These are phyloP conservation scores for Starmerella bacillaris DNA, from an alignment of 805 yeast species.

Conservation along the genomic window DNA sequence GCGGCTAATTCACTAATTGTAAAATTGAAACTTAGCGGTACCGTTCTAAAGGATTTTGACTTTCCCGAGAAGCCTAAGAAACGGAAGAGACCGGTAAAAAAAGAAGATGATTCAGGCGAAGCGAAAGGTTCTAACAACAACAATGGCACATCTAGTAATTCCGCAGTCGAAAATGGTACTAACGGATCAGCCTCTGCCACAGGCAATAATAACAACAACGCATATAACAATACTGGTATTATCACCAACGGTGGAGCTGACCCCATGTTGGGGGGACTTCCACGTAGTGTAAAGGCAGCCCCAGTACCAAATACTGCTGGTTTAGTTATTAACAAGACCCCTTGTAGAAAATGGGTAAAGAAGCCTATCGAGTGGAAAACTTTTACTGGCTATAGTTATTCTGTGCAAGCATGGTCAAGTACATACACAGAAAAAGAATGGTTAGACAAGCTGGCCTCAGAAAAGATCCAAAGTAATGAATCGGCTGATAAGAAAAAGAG, in stretches of 20 bases:
- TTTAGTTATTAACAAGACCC: slow-evolving; percentile 28
- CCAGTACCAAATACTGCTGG: slow-evolving; percentile 22
- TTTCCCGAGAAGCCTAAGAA: slow-evolving; percentile 7
- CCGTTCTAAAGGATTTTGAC: slow-evolving; percentile 11
- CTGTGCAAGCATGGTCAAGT: slow-evolving; percentile 27
- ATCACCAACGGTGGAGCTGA: slow-evolving; percentile 7
- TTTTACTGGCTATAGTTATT: slow-evolving; percentile 30
- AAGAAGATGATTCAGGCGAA: too few relatives aligned
- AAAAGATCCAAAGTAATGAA: not conserved
- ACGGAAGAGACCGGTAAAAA: slow-evolving; percentile 6
- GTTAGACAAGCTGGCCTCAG: not conserved
- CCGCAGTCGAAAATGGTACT: not conserved
- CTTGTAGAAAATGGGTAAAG: slow-evolving; percentile 30
- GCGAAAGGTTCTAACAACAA: too few relatives aligned
- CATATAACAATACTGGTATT: slow-evolving; percentile 3
- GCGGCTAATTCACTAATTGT: slow-evolving; percentile 10
- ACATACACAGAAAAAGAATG: slow-evolving; percentile 12
- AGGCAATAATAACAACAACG: not conserved
- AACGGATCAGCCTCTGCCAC: slow-evolving; percentile 2
- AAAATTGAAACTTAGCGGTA: slow-evolving; percentile 13
- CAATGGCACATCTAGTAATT: not conserved
- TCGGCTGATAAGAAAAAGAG: not conserved
- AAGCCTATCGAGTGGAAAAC: slow-evolving; percentile 26
- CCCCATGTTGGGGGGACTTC: slow-evolving; percentile 14
- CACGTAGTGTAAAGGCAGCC: slow-evolving; percentile 15